phyloP scores from a whole-genome alignment of 192 early-diverging fungal species.

The Chytriomyces hyalinus region DNA sequence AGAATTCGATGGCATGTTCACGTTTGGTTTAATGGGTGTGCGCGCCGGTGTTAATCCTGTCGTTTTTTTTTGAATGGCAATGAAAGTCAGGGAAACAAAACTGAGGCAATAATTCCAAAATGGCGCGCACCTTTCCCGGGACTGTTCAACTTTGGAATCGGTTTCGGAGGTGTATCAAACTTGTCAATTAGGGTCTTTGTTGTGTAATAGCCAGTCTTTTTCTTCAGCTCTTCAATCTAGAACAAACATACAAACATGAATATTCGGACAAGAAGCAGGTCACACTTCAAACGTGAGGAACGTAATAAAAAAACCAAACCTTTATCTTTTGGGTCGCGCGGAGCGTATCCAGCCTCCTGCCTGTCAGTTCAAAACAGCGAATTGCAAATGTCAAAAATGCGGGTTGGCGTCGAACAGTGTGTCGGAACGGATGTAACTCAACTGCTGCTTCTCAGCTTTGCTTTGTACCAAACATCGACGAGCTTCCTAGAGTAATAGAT shows the following conservation, averaged over 20 bases:
- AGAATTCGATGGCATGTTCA: too few relatives aligned
- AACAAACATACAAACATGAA: background rate
- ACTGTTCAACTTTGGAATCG: background rate
- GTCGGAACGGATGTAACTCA: background rate
- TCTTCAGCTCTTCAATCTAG: constrained; percentile 91
- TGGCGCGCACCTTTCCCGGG: background rate
- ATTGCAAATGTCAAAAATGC: too few relatives aligned
- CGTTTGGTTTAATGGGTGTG: constrained; percentile 5
- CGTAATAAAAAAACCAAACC: background rate
- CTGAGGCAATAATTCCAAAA: background rate
- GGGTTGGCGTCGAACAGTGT: background rate
- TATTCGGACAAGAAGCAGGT: too few relatives aligned
- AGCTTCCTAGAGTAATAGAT: constrained; percentile 74
- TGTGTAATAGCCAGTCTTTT: constrained; percentile 88
- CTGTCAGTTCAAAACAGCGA: background rate
- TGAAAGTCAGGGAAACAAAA: background rate
- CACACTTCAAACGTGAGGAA: too few relatives aligned
- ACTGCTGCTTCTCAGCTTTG: constrained; percentile 74
- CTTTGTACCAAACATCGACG: constrained; percentile 79
- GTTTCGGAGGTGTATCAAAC: constrained; percentile 71
- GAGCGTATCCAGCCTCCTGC: background rate
- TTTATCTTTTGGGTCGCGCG: constrained; percentile 23
- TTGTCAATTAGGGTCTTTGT: constrained; percentile 89
- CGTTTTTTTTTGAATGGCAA: background rate
- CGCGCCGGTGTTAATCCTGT: background rate